phyloP scores from a whole-genome alignment of 805 yeast genomes.

The Isabelozyma gotoi region DNA sequence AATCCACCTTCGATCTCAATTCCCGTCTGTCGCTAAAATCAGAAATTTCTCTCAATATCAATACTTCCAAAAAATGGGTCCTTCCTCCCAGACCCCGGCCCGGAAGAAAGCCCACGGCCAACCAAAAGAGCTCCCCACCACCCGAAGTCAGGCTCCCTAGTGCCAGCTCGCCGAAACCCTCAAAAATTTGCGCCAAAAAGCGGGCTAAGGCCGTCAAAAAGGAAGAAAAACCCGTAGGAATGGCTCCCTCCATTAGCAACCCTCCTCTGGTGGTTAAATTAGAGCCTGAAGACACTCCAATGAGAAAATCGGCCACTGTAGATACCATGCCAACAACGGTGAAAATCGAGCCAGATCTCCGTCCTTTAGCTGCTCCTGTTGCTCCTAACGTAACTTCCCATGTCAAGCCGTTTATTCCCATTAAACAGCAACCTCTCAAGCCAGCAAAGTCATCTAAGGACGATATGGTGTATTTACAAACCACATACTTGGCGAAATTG shows the following conservation, averaged over 20 bases:
- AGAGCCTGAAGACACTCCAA: not conserved
- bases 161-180: not conserved
- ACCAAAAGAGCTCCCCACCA: not conserved
- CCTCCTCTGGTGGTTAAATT: not conserved
- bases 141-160: not conserved
- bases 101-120: slow-evolving; percentile 35
- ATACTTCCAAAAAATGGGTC: slow-evolving; percentile 41
- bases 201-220: slow-evolving; percentile 8
- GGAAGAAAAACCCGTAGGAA: slow-evolving; percentile 1
- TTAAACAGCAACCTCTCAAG: not conserved
- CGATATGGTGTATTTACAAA: slow-evolving; percentile 25
- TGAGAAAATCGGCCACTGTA: not conserved
- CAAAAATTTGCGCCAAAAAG: slow-evolving; percentile 9
- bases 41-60: slow-evolving; percentile 26
- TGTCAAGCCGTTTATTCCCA: not conserved
- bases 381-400: too few species aligned
- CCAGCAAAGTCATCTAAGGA: slow-evolving; percentile 1
- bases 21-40: slow-evolving; percentile 13
- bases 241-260: not conserved
- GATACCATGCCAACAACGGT: not conserved
- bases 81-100: slow-evolving; percentile 43
- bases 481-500: slow-evolving; percentile 32
- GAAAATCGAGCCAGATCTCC: not conserved
- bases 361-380: too few species aligned
- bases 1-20: slow-evolving; percentile 17